Evolutionary conservation across 129 eudicot species (phyloP).

Genomic region (Centaurea solstitialis): DNA sequence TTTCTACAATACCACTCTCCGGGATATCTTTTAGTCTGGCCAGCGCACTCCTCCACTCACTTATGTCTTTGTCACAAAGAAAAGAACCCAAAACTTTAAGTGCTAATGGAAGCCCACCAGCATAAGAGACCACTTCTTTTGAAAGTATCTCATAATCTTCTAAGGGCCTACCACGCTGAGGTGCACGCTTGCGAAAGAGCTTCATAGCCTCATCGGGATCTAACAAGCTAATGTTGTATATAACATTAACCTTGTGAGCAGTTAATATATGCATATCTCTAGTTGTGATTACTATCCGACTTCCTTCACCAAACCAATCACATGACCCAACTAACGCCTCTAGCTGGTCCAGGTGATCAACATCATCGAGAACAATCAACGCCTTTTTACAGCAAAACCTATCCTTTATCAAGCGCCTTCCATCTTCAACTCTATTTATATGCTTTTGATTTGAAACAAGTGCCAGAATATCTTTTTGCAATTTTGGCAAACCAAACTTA

Average conservation of each 20-base stretch:
- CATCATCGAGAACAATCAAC: conserved; percentile 27
- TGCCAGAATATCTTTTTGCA: conserved; percentile 14
- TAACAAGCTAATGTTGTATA: conserved; percentile 4
- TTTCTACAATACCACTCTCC: too few relatives aligned
- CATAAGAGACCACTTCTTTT: neutral
- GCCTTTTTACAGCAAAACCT: conserved; percentile 14
- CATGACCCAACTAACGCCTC: conserved; percentile 14
- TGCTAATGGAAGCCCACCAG: too few relatives aligned
- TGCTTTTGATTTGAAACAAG: neutral
- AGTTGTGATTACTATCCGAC: conserved; percentile 14
- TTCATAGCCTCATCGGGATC: neutral
- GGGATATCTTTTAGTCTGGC: too few relatives aligned
- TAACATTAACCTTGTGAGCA: neutral
- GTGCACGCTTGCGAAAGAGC: conserved; percentile 18
- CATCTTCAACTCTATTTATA: neutral
- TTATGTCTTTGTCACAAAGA: too few relatives aligned
- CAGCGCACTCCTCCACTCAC: too few relatives aligned
- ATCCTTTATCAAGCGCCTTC: neutral
- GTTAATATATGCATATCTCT: conserved; percentile 12
- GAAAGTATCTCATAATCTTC: neutral
- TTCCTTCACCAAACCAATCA: conserved; percentile 19
- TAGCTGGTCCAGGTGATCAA: conserved; percentile 11
- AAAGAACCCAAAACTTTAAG: too few relatives aligned
- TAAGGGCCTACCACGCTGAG: neutral
- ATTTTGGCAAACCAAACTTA: neutral